Conservation (phyloP, 768 basidiomycete genomes). For the Kwoniella sp. region DNA sequence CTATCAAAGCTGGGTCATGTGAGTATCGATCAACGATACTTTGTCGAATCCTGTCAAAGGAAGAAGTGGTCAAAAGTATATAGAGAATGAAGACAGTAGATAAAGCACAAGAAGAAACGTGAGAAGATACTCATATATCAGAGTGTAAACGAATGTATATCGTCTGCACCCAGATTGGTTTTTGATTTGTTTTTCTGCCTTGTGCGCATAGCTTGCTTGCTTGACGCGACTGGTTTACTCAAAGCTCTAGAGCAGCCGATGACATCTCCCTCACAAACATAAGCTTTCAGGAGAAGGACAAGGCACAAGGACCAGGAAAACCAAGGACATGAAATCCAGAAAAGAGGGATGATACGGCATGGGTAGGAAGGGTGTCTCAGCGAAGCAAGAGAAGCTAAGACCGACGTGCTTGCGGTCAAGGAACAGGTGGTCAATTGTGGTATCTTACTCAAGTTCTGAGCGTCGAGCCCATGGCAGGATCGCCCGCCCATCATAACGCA, state of each 20-base stretch:
- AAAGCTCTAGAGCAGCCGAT: not conserved
- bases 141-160: no score
- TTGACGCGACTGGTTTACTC: slow-evolving; percentile 11
- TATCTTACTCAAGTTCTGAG: no score
- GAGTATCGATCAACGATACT: slow-evolving; percentile 22
- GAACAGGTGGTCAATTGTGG: no score
- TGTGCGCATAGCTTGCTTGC: not conserved
- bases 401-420: no score
- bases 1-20: slow-evolving; percentile 14
- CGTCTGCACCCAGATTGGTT: no score
- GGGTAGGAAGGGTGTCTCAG: not conserved
- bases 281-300: slow-evolving; percentile 3
- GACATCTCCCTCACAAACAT: not conserved
- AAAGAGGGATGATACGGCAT: slow-evolving; percentile 8
- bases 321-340: slow-evolving; percentile 1
- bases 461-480: not conserved
- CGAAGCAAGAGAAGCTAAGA: not conserved
- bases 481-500: slow-evolving; percentile 9
- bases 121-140: no score
- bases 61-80: not conserved
- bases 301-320: not conserved
- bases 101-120: not conserved
- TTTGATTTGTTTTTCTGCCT: not conserved
- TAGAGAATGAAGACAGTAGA: not conserved
- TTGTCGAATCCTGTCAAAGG: slow-evolving; percentile 22